Evolutionary conservation across 352 stramenopile species (phyloP), one percentile per base, ranked within the genome.

Genomic region (Peronosclerospora sorghi): DNA sequence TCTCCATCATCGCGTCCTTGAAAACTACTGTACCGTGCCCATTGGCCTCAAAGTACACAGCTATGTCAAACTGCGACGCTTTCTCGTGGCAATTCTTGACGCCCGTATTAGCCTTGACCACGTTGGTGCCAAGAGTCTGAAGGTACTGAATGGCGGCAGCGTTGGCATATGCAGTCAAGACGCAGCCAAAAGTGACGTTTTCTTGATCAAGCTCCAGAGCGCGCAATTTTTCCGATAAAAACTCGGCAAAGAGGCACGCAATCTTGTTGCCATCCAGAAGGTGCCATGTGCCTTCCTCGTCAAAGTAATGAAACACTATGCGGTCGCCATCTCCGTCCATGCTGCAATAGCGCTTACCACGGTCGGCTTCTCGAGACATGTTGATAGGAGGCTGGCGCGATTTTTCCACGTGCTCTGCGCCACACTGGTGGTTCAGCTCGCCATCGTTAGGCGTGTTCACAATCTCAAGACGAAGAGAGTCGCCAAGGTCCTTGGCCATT

Each of bases 151-250:
- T 95, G 8, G 92, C 88, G 8, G 93, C 90, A 42, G 95, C 96
- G 67, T 99, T 99, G 21, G 95, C 96, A 69, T 99, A 99, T 14
- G 96, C 95, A n/a, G 96, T 99, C 78, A 99, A 95, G 27, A 99
- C 95, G 18, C 96, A 85, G 23, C 94, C 95, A 29, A 98, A 82
- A 27, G 73, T 93, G 27, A 97, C 68, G 28, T 61, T 68, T n/a
- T 86, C 68, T 20, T 82, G 69, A 9, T 81, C 67, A 17, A 85
- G 49, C 39, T 84, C 68, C 5, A 96, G 50, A 23, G 59, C 51
- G 32, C 73, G 44, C 26, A 98, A 55, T 62, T 97, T 86, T 7
- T 95, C 77, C 29, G 93, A 63, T 41, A 98, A 72, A 51, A 98
- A 98, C 41, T 84, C 71, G 20, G 90, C 90, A 43, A 98, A 88